phyloP scores from a whole-genome alignment of 202 grass and related monocot genomes.

The Saccharum hybrid region DNA sequence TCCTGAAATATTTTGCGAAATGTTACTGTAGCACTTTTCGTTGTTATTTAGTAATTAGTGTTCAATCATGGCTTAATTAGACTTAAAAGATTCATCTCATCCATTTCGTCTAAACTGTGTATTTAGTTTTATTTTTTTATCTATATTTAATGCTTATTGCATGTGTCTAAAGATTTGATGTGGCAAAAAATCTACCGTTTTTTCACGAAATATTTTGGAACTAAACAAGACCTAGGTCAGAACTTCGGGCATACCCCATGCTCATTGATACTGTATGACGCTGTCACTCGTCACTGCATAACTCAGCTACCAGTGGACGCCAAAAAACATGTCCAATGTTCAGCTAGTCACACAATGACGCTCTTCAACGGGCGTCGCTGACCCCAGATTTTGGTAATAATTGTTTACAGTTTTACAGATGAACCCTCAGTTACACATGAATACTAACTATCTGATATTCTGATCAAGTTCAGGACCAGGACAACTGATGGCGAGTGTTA shows the following conservation, averaged over 20 bases:
- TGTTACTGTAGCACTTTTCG: no score
- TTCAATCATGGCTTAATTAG: no score
- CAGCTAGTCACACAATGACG: not conserved
- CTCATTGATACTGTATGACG: not conserved
- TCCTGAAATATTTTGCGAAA: no score
- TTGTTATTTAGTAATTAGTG: no score
- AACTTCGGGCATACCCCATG: not conserved
- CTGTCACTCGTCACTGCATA: not conserved
- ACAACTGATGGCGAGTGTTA: not conserved
- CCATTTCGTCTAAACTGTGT: no score
- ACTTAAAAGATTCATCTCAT: no score
- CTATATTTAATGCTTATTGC: no score
- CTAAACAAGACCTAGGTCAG: no score
- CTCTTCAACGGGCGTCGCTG: not conserved
- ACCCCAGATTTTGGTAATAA: conserved; percentile 20
- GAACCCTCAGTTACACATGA: conserved; percentile 36
- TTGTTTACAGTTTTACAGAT: conserved; percentile 14
- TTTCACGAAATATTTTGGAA: no score
- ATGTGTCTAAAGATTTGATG: no score
- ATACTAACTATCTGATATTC: conserved; percentile 5
- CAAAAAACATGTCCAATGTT: not conserved
- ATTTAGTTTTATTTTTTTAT: no score
- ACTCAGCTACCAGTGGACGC: not conserved
- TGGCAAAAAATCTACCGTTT: no score
- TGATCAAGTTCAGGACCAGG: conserved; percentile 25